Evolutionary conservation across 2,329 filamentous ascomycete genomes (phyloP).

Genomic region (Ophiostoma angusticollis): DNA sequence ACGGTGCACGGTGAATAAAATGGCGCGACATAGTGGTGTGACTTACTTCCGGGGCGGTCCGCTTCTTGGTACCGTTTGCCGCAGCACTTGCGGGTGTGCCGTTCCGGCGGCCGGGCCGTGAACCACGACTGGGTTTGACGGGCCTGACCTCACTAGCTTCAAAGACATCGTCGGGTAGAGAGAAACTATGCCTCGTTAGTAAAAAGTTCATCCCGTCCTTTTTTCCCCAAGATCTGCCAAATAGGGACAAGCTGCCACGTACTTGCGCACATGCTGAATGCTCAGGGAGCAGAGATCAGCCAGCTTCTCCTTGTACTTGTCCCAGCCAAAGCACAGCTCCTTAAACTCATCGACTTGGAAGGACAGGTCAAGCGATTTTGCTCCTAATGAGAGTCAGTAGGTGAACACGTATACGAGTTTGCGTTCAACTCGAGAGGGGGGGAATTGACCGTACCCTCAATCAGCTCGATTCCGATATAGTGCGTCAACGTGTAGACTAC

Average conservation of each 20-base stretch:
- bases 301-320: conserved; percentile 60
- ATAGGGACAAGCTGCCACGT: too few relatives aligned
- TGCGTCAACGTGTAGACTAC: conserved; percentile 79
- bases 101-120: conserved; percentile 24
- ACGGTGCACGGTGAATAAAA: too few relatives aligned
- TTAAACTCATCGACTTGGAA: conserved; percentile 80
- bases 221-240: too few relatives aligned
- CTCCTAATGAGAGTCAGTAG: conserved; percentile 29
- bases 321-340: conserved; percentile 62
- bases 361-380: conserved; percentile 63
- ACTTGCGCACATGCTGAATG: conserved; percentile 80
- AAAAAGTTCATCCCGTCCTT: background rate
- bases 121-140: conserved; percentile 38
- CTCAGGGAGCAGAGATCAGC: conserved; percentile 50
- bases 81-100: conserved; percentile 23
- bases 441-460: conserved; percentile 46
- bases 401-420: background rate
- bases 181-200: conserved; percentile 44
- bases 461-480: conserved; percentile 80
- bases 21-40: too few relatives aligned
- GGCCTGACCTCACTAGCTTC: conserved; percentile 63
- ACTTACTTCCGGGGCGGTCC: conserved; percentile 33
- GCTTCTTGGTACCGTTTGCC: conserved; percentile 32
- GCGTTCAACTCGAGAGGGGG: conserved; percentile 20
- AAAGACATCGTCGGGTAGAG: conserved; percentile 85